A percentile compares a stretch with the other conserved stretches of the same genome.
Evolutionary conservation across 2,329 filamentous ascomycete genomes (phyloP).

Genomic region (Aspergillus ustus): DNA sequence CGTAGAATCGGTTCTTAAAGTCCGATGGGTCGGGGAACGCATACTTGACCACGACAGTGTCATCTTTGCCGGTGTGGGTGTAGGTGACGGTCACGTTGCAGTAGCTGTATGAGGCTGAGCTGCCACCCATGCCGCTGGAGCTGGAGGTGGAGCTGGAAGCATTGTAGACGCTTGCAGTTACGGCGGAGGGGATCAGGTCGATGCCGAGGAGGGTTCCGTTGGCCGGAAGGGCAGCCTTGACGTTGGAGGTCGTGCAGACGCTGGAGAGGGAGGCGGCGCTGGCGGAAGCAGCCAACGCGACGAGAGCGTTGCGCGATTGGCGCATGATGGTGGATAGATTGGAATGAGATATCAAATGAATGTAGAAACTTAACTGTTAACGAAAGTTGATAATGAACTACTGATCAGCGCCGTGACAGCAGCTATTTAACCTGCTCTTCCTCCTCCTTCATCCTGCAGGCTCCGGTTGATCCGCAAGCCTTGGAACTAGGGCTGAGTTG

Average conservation of each 20-base stretch:
- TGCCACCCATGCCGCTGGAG: conserved; percentile 20
- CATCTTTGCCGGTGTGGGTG: conserved; percentile 47
- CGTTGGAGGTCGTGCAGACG: conserved; percentile 50
- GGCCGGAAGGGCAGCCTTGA: conserved; percentile 48
- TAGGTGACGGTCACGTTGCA: conserved; percentile 52
- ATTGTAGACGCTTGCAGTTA: conserved; percentile 49
- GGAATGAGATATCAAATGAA: not conserved
- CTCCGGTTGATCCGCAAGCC: not conserved
- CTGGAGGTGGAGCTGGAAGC: conserved; percentile 18
- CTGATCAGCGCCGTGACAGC: not conserved
- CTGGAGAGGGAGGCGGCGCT: conserved; percentile 36
- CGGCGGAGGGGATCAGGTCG: conserved; percentile 46
- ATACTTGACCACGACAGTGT: conserved; percentile 43
- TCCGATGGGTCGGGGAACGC: conserved; percentile 41
- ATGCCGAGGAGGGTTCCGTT: conserved; percentile 50
- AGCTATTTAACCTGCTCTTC: not conserved
- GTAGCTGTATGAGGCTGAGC: conserved; percentile 23
- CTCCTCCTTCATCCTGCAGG: not conserved
- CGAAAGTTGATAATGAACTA: not conserved
- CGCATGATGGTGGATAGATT: conserved; percentile 1
- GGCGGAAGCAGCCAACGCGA: conserved; percentile 16
- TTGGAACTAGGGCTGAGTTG: not conserved
- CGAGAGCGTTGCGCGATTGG: conserved; percentile 13
- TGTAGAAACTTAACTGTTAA: not conserved
- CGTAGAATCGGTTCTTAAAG: conserved; percentile 53